Conservation (phyloP, 2,329 filamentous ascomycete species). For the Penicillium sp. region DNA sequence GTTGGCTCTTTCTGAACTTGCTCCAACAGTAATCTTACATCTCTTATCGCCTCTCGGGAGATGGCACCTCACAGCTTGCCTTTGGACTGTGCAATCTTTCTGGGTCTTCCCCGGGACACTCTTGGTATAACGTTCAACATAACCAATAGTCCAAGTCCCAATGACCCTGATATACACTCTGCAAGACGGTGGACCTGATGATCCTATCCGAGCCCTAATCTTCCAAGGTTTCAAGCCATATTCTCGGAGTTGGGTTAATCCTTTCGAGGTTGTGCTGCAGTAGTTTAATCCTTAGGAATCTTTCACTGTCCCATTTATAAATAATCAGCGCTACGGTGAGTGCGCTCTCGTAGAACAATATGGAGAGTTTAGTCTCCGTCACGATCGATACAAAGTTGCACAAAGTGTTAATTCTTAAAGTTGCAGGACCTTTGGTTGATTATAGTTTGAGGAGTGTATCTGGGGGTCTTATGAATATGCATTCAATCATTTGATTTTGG, state of each 20-base stretch:
- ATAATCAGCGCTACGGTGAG: constrained; percentile 2
- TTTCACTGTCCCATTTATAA: constrained; percentile 1
- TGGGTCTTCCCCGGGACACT: neutral
- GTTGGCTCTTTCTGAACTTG: neutral
- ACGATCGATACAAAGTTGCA: neutral
- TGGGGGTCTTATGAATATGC: constrained; percentile 3
- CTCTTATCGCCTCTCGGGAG: neutral
- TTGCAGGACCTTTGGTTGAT: neutral
- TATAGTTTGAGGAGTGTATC: constrained; percentile 1
- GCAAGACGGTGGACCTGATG: neutral
- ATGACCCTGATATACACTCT: neutral
- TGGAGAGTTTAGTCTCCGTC: neutral
- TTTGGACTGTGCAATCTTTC: neutral
- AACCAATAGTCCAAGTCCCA: constrained; percentile 3
- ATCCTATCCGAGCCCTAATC: neutral
- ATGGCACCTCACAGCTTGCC: neutral
- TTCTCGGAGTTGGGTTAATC: neutral
- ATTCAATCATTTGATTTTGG: neutral
- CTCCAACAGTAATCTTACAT: neutral
- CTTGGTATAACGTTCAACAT: neutral
- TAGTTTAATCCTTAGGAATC: neutral
- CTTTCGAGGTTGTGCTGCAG: neutral
- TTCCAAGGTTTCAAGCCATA: neutral
- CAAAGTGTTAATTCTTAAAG: neutral
- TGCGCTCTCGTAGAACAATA: constrained; percentile 2